Evolutionary conservation across 331 rosid species (phyloP).

Genomic region (Telfairia occidentalis): DNA sequence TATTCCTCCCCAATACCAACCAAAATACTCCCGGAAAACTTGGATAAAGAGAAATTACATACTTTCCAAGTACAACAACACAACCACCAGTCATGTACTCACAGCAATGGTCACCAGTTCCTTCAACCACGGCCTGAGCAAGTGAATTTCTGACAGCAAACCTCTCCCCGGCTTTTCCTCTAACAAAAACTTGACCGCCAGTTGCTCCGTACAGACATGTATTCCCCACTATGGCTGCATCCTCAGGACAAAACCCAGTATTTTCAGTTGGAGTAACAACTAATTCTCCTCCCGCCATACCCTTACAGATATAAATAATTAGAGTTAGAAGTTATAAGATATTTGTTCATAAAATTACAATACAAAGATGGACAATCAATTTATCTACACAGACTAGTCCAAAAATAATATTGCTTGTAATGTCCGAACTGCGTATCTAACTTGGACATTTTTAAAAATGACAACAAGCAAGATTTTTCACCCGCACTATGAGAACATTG

Average conservation of each 20-base stretch:
- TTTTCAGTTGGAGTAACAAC: conserved; percentile 76
- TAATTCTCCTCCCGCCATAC: conserved; percentile 95
- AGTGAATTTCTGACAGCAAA: conserved; percentile 99
- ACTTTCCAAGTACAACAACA: conserved; percentile 89
- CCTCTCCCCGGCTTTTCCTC: conserved; percentile 96
- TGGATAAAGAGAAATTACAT: conserved; percentile 33
- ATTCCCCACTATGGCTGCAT: conserved; percentile 95
- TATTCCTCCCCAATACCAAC: background rate
- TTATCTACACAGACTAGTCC: background rate
- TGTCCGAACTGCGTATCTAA: background rate
- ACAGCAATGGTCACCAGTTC: conserved; percentile 91
- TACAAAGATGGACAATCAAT: background rate
- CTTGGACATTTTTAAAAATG: background rate
- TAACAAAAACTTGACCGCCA: conserved; percentile 86
- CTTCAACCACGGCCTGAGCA: conserved; percentile 93
- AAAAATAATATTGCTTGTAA: background rate
- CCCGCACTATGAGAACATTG: background rate
- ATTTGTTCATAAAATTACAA: background rate
- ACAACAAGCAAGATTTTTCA: background rate
- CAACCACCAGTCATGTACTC: conserved; percentile 99
- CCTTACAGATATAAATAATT: conserved; percentile 31
- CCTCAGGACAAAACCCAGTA: conserved; percentile 79
- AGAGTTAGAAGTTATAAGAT: background rate
- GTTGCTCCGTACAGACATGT: conserved; percentile 99
- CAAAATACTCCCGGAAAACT: background rate